Percentiles rank a stretch among this genome's conserved stretches.
These are phyloP conservation scores for Cantharellus anzutake DNA, from an alignment of 768 basidiomycete genomes.

Conservation along the genomic window DNA sequence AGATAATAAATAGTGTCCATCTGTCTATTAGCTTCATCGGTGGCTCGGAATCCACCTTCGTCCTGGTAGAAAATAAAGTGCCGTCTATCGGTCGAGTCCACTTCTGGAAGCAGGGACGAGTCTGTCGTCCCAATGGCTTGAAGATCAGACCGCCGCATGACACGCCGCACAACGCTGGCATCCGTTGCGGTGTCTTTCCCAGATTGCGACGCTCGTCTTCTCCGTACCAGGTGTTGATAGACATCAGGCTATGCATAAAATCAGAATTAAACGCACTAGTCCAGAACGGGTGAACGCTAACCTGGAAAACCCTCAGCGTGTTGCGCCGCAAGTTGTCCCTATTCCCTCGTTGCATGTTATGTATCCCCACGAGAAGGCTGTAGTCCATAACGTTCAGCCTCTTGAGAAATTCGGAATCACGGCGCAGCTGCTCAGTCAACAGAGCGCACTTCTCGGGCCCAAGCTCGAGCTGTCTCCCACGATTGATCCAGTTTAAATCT, in stretches of 20 bases:
- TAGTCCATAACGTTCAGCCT: slow-evolving; percentile 88
- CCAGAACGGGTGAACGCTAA: slow-evolving; percentile 14
- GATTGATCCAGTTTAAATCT: slow-evolving; percentile 90
- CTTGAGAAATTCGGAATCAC: slow-evolving; percentile 77
- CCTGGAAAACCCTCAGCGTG: slow-evolving; percentile 83
- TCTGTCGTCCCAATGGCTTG: slow-evolving; percentile 36
- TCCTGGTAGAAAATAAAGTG: slow-evolving; percentile 93
- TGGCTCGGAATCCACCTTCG: slow-evolving; percentile 82
- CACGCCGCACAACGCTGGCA: slow-evolving; percentile 68
- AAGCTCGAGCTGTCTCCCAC: slow-evolving; percentile 58
- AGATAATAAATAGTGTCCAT: slow-evolving; percentile 78
- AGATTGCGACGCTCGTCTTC: slow-evolving; percentile 38
- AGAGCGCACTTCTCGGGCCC: slow-evolving; percentile 91
- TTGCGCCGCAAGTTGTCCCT: slow-evolving; percentile 79
- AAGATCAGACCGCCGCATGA: slow-evolving; percentile 67
- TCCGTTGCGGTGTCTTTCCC: slow-evolving; percentile 35
- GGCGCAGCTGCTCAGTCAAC: slow-evolving; percentile 73
- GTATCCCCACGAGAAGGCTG: slow-evolving; percentile 82
- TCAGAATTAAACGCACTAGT: background rate
- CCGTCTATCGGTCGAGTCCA: slow-evolving; percentile 41
- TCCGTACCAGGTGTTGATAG: slow-evolving; percentile 34
- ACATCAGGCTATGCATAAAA: background rate
- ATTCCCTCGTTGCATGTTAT: slow-evolving; percentile 81
- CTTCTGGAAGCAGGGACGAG: slow-evolving; percentile 37
- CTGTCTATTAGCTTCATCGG: slow-evolving; percentile 61